Base-by-base conservation (phyloP, 2,329 filamentous ascomycete genomes). In the Claviceps sorghi region DNA sequence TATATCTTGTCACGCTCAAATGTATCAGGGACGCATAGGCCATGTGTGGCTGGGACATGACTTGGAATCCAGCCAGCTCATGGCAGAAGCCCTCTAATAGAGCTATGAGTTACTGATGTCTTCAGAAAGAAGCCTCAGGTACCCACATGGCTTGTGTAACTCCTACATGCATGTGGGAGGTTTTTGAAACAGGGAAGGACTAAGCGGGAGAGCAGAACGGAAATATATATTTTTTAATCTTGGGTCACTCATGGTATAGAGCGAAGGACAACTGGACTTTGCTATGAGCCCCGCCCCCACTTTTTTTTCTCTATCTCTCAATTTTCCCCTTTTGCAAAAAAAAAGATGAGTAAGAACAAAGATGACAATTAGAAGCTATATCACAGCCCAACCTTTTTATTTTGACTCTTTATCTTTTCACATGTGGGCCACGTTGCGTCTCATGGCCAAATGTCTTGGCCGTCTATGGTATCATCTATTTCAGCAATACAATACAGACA, bases 71-170 rank as follows among this genome's bases (percentile, higher is more conserved):
- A 22, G 21, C 13, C 21, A 42, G 45, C 49, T 44, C 32, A 49
- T 36, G 29, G 46, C 29, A 48, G 19, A 22, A 30, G 38, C 32
- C 45, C 45, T 53, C 38, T 54, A 56, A 55, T 57, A 50, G 51
- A 56, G 55, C 40, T 43, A 43, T 34, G 6, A 44, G 44, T 19
- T 22, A 42, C 2, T 17, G 15, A 4, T 42, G 44, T 34, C 50
- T 22, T 32, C 7, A 15, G 43, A 32, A 30, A 29, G 21, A 2
- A 29, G 26, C 30, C 15, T n/a, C 13, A 41, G 15, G 15, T 40
- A 32, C 29, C 32, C 17, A 7, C 21, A 45, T 41, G 44, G 47
- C 54, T 57, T 56, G 54, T 54, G 56, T 53, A 54, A 46, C 47
- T 54, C 55, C 43, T 34, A 22, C 8, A 13, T 34, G 19, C 34